Evolutionary conservation across 306 rosid species (phyloP), one percentile per base, ranked within the genome.

Genomic region (Calophaca sinica): DNA sequence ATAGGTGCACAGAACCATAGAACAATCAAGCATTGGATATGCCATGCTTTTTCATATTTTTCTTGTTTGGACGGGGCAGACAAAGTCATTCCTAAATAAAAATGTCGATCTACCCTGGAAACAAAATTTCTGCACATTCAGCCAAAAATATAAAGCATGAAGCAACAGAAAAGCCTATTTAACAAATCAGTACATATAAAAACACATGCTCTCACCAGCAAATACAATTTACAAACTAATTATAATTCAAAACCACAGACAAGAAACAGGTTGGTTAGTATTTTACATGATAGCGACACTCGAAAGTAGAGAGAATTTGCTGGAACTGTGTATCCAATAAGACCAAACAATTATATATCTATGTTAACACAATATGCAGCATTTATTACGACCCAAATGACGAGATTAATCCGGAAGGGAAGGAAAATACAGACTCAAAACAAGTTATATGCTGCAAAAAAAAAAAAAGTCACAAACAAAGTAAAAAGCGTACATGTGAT

Each of bases 101-200:
- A 48, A 55, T 5, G 41, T 50, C 9, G 74, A 42, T 59, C 62
- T 38, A 39, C 29, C 46, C 53, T 26, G 3, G 2, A 44, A 44
- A 65, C n/a, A 15, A 50, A 3, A 74, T 9, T 66, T 65, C 52
- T 7, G 13, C 60, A 72, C 50, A 49, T 15, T 13, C 52, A 57
- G 36, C 9, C 51, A 57, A 72, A 72, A 41, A 53, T 26, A 20
- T 20, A 20, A 20, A 1, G 26, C 26, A 20, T 20, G 26, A 20
- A 20, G 26, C 26, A 20, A 20, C 26, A 20, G 26, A 20, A 20
- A 1, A 20, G 26, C 1, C 26, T 20, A 20, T 20, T 20, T 20
- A 20, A 20, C n/a, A n/a, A n/a, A n/a, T n/a, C n/a, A n/a, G n/a
- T n/a, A n/a, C 26, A 20, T 20, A 20, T 20, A 20, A 20, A 20